Base-by-base conservation (phyloP, 2,329 filamentous ascomycete species). In the Cladosporium oxysporum region DNA sequence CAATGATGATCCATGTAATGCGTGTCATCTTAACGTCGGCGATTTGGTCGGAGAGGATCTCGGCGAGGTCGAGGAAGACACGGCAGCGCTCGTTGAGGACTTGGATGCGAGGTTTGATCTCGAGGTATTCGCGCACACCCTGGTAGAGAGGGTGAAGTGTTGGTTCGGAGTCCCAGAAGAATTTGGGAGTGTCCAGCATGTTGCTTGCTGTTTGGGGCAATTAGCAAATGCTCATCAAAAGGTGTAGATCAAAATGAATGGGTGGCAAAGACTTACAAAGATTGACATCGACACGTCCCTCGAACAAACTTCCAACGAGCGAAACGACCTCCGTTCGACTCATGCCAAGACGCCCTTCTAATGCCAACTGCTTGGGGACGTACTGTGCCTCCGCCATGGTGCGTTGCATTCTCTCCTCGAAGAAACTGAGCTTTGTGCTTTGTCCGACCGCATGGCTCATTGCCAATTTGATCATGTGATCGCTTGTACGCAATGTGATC, bases 401-500 rank as follows among this genome's bases (percentile, higher is more conserved):
- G 73, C 92, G 87, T 60, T 91, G 90, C 94, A 99, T 97, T 66
- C 91, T 87, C 79, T 97, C 95, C 78, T 99, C 95, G 73, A 99
- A 99, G 77, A 95, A 92, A 75, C 91, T 95, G 49, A 99, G 83
- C 78, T 97, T 98, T 0, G 95, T 99, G 78, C 93, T 97, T 79
- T 99, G 95, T 0, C 93, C 93, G 71, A 99, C 97, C 44, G 93
- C 95, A 76, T 99, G 95, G 77, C 91, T 96, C 82, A 99, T 99
- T 37, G 94, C 93, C 18, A 99, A 84, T 80, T 98, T 98, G 76
- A 98, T 96, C 94, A 99, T 98, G 80, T 99, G 95, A 80, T 99
- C 95, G 47, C 92, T 90, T 67, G 92, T 96, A 69, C 96, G 86
- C 53, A 99, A 82, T 0, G 95, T 99, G 73, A 99, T 98, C 95